Conservation (phyloP, 768 basidiomycete genomes). For the Calocybe gangraenosa region DNA sequence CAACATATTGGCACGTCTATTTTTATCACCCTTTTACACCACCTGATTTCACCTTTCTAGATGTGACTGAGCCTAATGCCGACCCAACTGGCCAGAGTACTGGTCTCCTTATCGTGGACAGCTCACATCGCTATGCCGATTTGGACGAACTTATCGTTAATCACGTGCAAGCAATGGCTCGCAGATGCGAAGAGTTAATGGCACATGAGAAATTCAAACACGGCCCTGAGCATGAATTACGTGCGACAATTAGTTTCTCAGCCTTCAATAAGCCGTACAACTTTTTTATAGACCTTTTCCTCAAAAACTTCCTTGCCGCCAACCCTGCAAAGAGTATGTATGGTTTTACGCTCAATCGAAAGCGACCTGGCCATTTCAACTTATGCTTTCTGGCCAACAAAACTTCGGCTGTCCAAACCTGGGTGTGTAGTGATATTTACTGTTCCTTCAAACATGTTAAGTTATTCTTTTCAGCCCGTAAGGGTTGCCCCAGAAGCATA, state of each 20-base stretch:
- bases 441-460: constrained; percentile 1
- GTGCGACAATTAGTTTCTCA: constrained; percentile 48
- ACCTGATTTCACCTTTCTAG: constrained; percentile 28
- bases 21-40: neutral
- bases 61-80: constrained; percentile 77
- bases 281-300: constrained; percentile 60
- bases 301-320: constrained; percentile 88
- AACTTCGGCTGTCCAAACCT: constrained; percentile 83
- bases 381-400: constrained; percentile 93
- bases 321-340: constrained; percentile 95
- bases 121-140: constrained; percentile 82
- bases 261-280: constrained; percentile 1
- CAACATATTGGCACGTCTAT: constrained; percentile 84
- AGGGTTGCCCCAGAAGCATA: constrained; percentile 87
- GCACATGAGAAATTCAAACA: constrained; percentile 93
- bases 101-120: constrained; percentile 68
- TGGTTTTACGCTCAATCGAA: constrained; percentile 88
- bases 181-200: constrained; percentile 92
- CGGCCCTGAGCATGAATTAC: constrained; percentile 82
- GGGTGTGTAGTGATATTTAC: constrained; percentile 50
- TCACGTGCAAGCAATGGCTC: constrained; percentile 91
- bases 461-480: constrained; percentile 53
- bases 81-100: constrained; percentile 66
- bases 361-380: constrained; percentile 89
- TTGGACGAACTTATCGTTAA: constrained; percentile 96